A percentile compares a stretch with the other conserved stretches of the same genome.
These are phyloP conservation scores for Hippophae rhamnoides DNA, from an alignment of 306 rosid genomes.

Conservation along the genomic window DNA sequence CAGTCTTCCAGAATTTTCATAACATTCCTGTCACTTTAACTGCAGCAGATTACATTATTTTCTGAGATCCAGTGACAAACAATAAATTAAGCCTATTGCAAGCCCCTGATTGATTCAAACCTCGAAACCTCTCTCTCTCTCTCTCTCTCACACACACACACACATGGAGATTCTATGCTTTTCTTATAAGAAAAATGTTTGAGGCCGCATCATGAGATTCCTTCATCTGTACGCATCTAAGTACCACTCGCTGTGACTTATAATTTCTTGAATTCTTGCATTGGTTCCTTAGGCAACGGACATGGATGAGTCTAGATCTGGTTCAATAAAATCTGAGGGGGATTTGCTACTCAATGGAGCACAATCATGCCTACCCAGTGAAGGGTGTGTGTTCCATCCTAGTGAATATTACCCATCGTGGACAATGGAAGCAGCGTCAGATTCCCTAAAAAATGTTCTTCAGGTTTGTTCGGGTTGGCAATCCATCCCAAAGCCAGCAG, in stretches of 20 bases:
- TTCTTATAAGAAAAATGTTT: not conserved
- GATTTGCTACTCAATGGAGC: conserved; percentile 60
- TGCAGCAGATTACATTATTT: not conserved
- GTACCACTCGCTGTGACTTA: not conserved
- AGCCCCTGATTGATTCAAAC: not conserved
- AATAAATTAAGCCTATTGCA: not conserved
- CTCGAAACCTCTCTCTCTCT: not conserved
- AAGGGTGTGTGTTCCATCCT: conserved; percentile 46
- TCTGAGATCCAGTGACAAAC: not conserved
- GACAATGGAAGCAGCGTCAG: conserved; percentile 52
- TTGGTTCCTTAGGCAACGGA: conserved; percentile 39
- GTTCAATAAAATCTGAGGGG: conserved; percentile 45
- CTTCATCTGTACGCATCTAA: not conserved
- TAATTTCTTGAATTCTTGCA: conserved; percentile 14
- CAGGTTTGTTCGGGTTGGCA: conserved; percentile 69
- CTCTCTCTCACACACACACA: not conserved
- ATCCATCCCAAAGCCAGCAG: conserved; percentile 41
- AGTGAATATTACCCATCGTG: conserved; percentile 48
- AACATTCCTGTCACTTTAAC: not conserved
- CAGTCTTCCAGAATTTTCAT: not conserved
- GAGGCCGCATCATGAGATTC: not conserved
- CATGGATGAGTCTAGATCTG: conserved; percentile 32
- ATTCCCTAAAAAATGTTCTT: conserved; percentile 42
- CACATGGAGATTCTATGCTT: too few relatives aligned
- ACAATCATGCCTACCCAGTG: conserved; percentile 23